Evolutionary conservation across 116 monocot species (phyloP), one percentile per base, ranked within the genome.

Genomic region (Zostera marina): DNA sequence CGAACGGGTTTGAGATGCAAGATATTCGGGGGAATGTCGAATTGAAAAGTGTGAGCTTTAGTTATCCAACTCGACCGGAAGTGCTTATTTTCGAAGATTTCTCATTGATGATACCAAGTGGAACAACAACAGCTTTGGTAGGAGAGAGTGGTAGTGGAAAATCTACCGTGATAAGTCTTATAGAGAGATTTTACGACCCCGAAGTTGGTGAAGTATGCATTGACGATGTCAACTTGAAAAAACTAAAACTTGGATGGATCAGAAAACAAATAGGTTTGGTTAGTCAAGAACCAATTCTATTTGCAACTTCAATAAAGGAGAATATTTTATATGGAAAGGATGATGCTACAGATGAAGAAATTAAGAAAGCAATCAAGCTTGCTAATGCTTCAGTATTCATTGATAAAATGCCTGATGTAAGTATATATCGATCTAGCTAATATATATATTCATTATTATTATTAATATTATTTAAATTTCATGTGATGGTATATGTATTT

Each of bases 101-200:
- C 64, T 81, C 85, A 16, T 63, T 85, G 58, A 16, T 21, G 47
- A 73, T 78, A 43, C 73, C 77, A 6, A 77, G 74, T 24, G 77
- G 81, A 4, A 72, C 70, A 47, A 81, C 81, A 3, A 66, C 65
- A 63, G 85, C 85, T 19, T 53, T 85, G 40, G 85, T 85, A 10
- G 85, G 85, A 54, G 75, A 78, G 61, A 85, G 85, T 43, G 81
- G 85, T 13, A 85, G 85, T 13, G 81, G 85, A 1, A 81, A 85
- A 44, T 81, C 81, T 20, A 85, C 81, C 13, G 78, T 85, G 39
- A 52, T 85, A 42, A 70, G 72, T 55, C 41, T 81, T 44, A 70
- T 85, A 1, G 77, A 85, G 67, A 77, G 85, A 61, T 85, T 85
- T 59, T 85, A 85, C 52, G 85, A 85, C 71, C 85, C 85, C 17